Percentiles rank a stretch among this genome's conserved stretches.
Evolutionary conservation across 768 basidiomycete genomes (phyloP).

Genomic region (Termitomyces eurrhizus): DNA sequence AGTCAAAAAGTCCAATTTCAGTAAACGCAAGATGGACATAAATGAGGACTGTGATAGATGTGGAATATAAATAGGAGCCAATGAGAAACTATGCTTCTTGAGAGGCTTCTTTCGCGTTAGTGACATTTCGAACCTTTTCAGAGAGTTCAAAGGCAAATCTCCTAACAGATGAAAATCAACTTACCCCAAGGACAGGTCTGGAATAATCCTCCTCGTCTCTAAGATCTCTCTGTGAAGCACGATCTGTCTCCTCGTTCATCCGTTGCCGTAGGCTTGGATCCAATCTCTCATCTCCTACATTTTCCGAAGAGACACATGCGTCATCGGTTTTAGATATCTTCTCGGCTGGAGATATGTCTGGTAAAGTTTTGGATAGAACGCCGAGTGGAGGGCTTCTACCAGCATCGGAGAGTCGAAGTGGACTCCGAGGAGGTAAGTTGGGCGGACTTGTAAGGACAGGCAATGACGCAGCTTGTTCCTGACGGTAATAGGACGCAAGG

Average conservation of each 20-base stretch:
- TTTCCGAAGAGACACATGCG: slow-evolving; percentile 31
- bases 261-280: slow-evolving; percentile 41
- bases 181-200: slow-evolving; percentile 50
- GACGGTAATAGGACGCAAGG: slow-evolving; percentile 40
- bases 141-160: background rate
- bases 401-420: slow-evolving; percentile 24
- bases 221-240: slow-evolving; percentile 26
- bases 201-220: slow-evolving; percentile 57
- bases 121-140: slow-evolving; percentile 51
- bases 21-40: slow-evolving; percentile 1
- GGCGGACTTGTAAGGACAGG: slow-evolving; percentile 24
- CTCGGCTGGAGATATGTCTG: slow-evolving; percentile 11
- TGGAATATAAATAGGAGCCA: background rate
- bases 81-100: slow-evolving; percentile 19
- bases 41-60: background rate
- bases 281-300: slow-evolving; percentile 36
- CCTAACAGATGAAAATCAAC: slow-evolving; percentile 15
- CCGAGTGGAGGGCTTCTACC: slow-evolving; percentile 11
- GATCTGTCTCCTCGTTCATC: slow-evolving; percentile 24
- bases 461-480: slow-evolving; percentile 11
- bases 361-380: slow-evolving; percentile 12
- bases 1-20: slow-evolving; percentile 9
- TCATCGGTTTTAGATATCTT: slow-evolving; percentile 17
- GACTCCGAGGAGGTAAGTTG: slow-evolving; percentile 32
- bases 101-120: slow-evolving; percentile 31